Evolutionary conservation across 164 flowering plant species (phyloP), one percentile per base, ranked within the genome.

Genomic region (Houttuynia cordata): DNA sequence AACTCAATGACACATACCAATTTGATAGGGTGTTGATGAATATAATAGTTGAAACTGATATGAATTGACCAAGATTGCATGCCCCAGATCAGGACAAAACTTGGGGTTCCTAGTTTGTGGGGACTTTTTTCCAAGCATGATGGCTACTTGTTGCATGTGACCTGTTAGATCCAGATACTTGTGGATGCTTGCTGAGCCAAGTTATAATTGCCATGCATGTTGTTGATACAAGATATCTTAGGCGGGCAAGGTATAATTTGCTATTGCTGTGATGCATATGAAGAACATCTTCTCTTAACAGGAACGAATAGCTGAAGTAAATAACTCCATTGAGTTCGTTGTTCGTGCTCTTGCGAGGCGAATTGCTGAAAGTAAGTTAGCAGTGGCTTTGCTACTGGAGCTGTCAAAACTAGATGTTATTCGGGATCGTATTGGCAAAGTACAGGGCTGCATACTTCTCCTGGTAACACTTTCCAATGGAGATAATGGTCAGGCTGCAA

Each of bases 391-490:
- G 56, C 72, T 86, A 7, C 64, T 82, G 70, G 90, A 86, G 67
- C 71, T 84, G 58, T 86, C 94, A 58, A 76, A 75, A 54, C 64
- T 62, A 60, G 56, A 67, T 52, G 20, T 40, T 10, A 64, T 70
- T 39, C 62, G 74, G 58, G 71, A 78, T 10, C 25, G 56, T 61
- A 81, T 86, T 64, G 94, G 89, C 52, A 77, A 72, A 45, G 81
- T 62, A 20, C 81, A 77, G 70, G 90, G 90, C 20, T 82, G 88
- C 73, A 83, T 86, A 57, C 73, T 84, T 57, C 78, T 79, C 37
- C 71, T 86, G 60, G 94, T 81, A 60, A 81, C 80, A 20, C 81
- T 80, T 75, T 63, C 74, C 60, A 79, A 69, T 59, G 65, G 70
- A 56, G 78, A 80, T 56, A 81, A 80, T 45, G 39, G 24, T 71